phyloP scores from a whole-genome alignment of 2,329 filamentous ascomycete genomes.

The Thermoascus crustaceus region DNA sequence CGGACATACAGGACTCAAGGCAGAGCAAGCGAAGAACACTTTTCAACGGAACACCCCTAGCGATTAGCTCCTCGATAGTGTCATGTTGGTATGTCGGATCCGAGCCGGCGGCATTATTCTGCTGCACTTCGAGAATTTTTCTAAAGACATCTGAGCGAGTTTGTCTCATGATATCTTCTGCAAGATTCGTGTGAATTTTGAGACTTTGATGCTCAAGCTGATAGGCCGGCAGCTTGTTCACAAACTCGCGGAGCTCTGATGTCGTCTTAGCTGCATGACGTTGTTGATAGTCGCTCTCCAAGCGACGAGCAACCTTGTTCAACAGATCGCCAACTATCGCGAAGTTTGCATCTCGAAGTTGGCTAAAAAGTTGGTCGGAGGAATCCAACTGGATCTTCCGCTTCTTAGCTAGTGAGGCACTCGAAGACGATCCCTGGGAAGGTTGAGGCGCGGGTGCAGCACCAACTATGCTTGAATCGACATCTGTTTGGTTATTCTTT shows the following conservation, averaged over 20 bases:
- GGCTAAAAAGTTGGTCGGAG: constrained; percentile 78
- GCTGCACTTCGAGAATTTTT: constrained; percentile 82
- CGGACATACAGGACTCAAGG: constrained; percentile 82
- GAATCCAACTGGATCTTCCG: constrained; percentile 83
- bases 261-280: constrained; percentile 81
- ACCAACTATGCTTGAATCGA: constrained; percentile 84
- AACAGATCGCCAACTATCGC: constrained; percentile 82
- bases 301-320: constrained; percentile 79
- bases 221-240: constrained; percentile 84
- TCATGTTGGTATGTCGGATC: constrained; percentile 87
- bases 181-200: constrained; percentile 84
- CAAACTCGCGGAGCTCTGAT: constrained; percentile 86
- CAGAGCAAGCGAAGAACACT: constrained; percentile 79
- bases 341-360: constrained; percentile 87
- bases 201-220: constrained; percentile 89
- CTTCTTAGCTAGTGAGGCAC: constrained; percentile 58
- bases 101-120: constrained; percentile 83
- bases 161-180: constrained; percentile 90
- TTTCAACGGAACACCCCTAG: constrained; percentile 71
- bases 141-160: constrained; percentile 86
- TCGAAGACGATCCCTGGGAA: constrained; percentile 47
- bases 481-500: constrained; percentile 82
- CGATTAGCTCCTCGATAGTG: constrained; percentile 87
- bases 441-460: constrained; percentile 49
- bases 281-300: constrained; percentile 80